phyloP scores from a whole-genome alignment of 768 basidiomycete species.

The Russula griseocarnosa region DNA sequence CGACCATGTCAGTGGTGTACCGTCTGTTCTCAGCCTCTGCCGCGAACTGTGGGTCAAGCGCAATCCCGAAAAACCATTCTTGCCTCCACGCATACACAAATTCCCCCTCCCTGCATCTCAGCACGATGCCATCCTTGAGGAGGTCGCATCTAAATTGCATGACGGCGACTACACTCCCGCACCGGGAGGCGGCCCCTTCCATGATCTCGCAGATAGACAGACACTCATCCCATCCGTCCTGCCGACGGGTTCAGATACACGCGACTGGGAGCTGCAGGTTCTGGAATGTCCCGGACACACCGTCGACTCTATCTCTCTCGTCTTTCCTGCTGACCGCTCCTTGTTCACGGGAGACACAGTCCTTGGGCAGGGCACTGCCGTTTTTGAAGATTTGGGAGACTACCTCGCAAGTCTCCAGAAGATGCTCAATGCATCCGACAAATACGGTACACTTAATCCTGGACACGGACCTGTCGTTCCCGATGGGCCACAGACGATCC shows the following conservation, averaged over 20 bases:
- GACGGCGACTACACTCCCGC: constrained; percentile 46
- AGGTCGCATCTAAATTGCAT: constrained; percentile 42
- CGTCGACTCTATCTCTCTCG: constrained; percentile 72
- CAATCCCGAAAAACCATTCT: constrained; percentile 41
- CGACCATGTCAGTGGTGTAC: constrained; percentile 81
- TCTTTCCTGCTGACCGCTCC: constrained; percentile 62
- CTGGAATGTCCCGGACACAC: constrained; percentile 92
- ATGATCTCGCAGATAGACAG: constrained; percentile 58
- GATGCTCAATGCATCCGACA: constrained; percentile 40
- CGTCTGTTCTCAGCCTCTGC: constrained; percentile 63
- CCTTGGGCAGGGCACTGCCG: constrained; percentile 83
- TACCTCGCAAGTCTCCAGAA: constrained; percentile 64
- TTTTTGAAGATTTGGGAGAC: constrained; percentile 76
- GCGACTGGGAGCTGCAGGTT: constrained; percentile 48
- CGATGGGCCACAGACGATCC: constrained; percentile 58
- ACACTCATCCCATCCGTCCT: constrained; percentile 38
- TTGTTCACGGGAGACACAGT: constrained; percentile 91
- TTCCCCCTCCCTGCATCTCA: constrained; percentile 43
- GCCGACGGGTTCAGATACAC: constrained; percentile 10
- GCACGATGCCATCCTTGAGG: constrained; percentile 39
- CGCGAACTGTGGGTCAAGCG: constrained; percentile 56
- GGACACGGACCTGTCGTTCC: constrained; percentile 80
- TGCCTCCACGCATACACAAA: constrained; percentile 73
- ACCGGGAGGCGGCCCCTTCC: constrained; percentile 43
- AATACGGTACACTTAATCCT: constrained; percentile 62